Evolutionary conservation across 192 early-diverging fungal genomes (phyloP).

Genomic region (Podochytrium sp.): DNA sequence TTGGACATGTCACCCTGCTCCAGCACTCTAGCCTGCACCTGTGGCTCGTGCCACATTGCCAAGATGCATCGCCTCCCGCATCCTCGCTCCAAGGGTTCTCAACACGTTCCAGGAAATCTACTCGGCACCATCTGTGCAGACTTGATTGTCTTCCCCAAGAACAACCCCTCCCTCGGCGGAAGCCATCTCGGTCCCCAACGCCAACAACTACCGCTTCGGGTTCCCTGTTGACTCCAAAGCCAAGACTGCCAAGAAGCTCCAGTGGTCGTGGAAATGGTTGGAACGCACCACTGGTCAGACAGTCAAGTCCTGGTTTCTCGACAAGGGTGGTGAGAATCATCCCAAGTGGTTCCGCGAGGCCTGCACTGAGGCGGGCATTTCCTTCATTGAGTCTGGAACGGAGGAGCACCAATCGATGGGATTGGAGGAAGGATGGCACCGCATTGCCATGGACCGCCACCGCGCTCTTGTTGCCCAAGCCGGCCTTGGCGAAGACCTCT

Average conservation of each 20-base stretch:
- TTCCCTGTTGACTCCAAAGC: not conserved
- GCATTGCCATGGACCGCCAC: conserved; percentile 7
- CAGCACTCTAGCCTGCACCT: not conserved
- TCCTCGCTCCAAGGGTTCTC: not conserved
- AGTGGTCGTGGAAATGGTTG: conserved; percentile 11
- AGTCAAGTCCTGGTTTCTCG: not conserved
- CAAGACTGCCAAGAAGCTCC: not conserved
- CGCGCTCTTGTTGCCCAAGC: not conserved
- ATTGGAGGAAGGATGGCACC: conserved; percentile 8
- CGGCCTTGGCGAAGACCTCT: not conserved
- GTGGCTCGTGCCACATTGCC: not conserved
- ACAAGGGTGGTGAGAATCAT: conserved; percentile 8
- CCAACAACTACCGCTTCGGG: not conserved
- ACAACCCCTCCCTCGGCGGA: not conserved
- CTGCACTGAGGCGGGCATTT: conserved; percentile 2
- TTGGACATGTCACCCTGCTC: not conserved
- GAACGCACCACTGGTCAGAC: conserved; percentile 9
- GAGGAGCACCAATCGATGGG: conserved; percentile 12
- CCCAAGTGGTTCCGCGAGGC: not conserved
- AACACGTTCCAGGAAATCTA: not conserved
- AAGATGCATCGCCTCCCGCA: conserved; percentile 6
- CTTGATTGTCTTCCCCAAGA: not conserved
- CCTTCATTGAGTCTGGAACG: conserved; percentile 8
- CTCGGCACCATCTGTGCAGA: not conserved
- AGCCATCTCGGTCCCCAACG: not conserved